Conservation (phyloP, 768 basidiomycete genomes). For the Pluteus cervinus region DNA sequence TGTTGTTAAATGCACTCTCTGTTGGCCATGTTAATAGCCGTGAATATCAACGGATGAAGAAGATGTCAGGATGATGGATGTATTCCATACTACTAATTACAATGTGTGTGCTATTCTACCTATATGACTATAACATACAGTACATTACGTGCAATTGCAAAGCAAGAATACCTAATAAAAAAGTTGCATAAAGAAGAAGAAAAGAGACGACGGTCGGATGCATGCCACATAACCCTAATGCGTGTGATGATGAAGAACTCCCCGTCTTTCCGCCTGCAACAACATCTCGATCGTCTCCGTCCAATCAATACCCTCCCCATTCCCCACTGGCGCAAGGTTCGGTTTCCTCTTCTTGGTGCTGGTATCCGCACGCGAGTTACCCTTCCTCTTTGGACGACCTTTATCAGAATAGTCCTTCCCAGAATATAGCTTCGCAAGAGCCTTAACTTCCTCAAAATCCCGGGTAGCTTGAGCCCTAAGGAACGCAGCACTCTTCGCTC, state of each 20-base stretch:
- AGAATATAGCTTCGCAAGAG: constrained; percentile 49
- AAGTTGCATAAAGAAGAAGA: too few species aligned
- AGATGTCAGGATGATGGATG: too few species aligned
- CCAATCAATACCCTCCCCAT: constrained; percentile 39
- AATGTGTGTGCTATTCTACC: too few species aligned
- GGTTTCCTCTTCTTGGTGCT: constrained; percentile 9
- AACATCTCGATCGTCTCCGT: constrained; percentile 30
- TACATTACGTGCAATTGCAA: too few species aligned
- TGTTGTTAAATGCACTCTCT: background rate
- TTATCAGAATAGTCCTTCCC: constrained; percentile 37
- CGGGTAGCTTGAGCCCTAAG: constrained; percentile 72
- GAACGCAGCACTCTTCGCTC: constrained; percentile 58
- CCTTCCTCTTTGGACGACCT: constrained; percentile 18
- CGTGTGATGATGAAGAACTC: too few species aligned
- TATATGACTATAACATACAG: too few species aligned
- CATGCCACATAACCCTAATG: too few species aligned
- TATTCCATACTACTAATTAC: too few species aligned
- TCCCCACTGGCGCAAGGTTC: constrained; percentile 27
- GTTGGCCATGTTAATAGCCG: background rate
- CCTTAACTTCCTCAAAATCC: constrained; percentile 66
- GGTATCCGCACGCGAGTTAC: too few species aligned
- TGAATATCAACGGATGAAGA: too few species aligned
- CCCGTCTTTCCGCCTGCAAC: constrained; percentile 15
- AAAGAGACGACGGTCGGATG: too few species aligned
- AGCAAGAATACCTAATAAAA: too few species aligned